These are phyloP conservation scores for Coemansia nantahalensis DNA, from an alignment of 192 early-diverging fungal genomes.

Conservation along the genomic window DNA sequence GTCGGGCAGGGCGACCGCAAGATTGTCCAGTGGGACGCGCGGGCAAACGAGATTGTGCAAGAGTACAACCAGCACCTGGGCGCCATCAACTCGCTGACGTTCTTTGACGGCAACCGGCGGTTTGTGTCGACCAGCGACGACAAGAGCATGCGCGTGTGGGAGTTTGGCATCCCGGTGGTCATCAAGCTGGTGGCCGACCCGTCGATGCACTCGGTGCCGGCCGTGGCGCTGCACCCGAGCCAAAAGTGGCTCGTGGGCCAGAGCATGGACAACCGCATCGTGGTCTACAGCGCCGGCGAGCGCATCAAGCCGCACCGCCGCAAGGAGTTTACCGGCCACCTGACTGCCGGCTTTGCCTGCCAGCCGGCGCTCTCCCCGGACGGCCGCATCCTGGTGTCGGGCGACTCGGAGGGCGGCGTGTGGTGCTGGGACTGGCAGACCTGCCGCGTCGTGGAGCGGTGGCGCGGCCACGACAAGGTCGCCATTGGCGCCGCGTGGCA, in stretches of 20 bases:
- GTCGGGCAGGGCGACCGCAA: constrained; percentile 93
- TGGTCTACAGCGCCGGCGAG: constrained; percentile 84
- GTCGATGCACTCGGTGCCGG: constrained; percentile 94
- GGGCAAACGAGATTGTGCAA: constrained; percentile 80
- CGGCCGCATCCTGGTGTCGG: constrained; percentile 79
- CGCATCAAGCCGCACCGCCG: constrained; percentile 84
- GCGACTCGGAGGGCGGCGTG: constrained; percentile 89
- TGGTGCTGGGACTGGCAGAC: constrained; percentile 99
- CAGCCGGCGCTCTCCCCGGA: constrained; percentile 92
- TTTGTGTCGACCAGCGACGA: constrained; percentile 97
- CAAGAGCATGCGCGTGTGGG: constrained; percentile 96
- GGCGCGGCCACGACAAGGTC: constrained; percentile 90
- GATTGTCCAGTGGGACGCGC: constrained; percentile 81
- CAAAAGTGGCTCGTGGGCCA: constrained; percentile 93
- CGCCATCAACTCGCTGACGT: constrained; percentile 94
- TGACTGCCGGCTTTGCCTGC: constrained; percentile 97
- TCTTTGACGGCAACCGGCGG: constrained; percentile 89
- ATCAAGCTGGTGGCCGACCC: constrained; percentile 98
- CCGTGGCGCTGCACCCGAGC: constrained; percentile 83
- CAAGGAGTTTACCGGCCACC: constrained; percentile 89
- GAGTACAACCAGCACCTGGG: constrained; percentile 98
- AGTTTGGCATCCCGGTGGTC: constrained; percentile 97
- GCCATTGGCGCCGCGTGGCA: constrained; percentile 94
- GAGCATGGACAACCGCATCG: constrained; percentile 95
- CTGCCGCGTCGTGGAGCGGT: constrained; percentile 76